phyloP scores from a whole-genome alignment of 116 monocot genomes.

The Dioscorea cayenensis region DNA sequence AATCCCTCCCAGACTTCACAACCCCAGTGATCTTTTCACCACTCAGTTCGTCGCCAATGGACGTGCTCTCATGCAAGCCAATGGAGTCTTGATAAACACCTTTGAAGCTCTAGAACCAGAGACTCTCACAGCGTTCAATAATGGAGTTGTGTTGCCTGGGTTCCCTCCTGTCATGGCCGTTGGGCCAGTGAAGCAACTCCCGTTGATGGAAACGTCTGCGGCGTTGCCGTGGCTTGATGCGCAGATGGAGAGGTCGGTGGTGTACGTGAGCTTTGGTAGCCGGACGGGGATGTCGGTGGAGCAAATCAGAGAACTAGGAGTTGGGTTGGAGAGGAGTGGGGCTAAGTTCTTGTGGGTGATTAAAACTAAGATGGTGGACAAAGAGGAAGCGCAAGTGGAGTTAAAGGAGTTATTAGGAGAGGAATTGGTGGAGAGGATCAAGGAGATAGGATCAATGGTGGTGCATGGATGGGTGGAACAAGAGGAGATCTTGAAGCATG shows the following conservation, averaged over 20 bases:
- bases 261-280: conserved; percentile 23
- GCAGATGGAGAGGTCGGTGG: conserved; percentile 7
- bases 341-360: conserved; percentile 20
- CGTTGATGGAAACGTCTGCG: background rate
- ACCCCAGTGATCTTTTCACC: conserved; percentile 12
- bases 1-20: conserved; percentile 1
- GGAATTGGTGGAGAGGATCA: conserved; percentile 9
- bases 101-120: conserved; percentile 17
- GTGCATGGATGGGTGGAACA: conserved; percentile 19
- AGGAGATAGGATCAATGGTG: conserved; percentile 16
- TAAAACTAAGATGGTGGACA: conserved; percentile 17
- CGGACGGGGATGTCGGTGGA: conserved; percentile 8
- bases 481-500: conserved; percentile 29
- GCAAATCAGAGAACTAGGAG: conserved; percentile 17
- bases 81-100: conserved; percentile 19
- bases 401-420: conserved; percentile 7
- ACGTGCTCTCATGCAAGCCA: background rate
- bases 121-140: conserved; percentile 14
- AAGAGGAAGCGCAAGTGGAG: conserved; percentile 14
- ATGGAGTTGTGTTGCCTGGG: conserved; percentile 2
- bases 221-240: conserved; percentile 11
- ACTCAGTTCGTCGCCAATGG: conserved; percentile 12
- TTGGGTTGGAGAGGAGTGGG: conserved; percentile 16
- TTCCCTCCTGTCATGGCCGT: conserved; percentile 1
- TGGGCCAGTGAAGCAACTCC: background rate